Base-by-base conservation (phyloP, 2,329 filamentous ascomycete genomes). In the Aspergillus terreus region DNA sequence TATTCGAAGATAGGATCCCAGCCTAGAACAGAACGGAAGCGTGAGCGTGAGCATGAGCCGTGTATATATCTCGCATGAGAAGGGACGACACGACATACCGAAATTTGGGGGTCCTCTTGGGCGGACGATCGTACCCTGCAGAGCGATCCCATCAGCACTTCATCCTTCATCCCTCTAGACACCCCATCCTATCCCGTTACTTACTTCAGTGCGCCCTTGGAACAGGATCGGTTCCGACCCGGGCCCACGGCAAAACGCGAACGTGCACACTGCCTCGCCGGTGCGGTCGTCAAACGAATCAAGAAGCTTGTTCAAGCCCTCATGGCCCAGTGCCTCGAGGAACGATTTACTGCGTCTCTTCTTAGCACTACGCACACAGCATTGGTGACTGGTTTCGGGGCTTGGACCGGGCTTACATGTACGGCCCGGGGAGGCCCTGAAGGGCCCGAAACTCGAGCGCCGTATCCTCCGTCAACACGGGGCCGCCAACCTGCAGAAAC, bases 1-100 rank as follows among this genome's bases (percentile, higher is more conserved):
- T 95, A 92, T 74, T 99, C 94, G 64, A 99, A 99, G 58, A 95
- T 87, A 2, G 94, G 84, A 71, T 99, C 94, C 94, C 94, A 99
- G 43, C 92, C 92, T 95, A 57, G 47, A 21, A 44, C 14, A 49
- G 46, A 27, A 36, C 4, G 38, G 35, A 4, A 38, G 27, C 11
- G 49, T 47, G 30, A 36, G 73, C 4, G 49, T 47, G 30, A 36
- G 73, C 4, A 44, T 41, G 6, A 38, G 27, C 11, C 12, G 11
- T 38, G 40, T 21, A 12, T 19, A 2, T 17, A 10, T 9, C 23
- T 4, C 6, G 43, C 17, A 17, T 17, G 17, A 17, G 10, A 30
- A 25, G 19, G 21, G 27, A 19, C 5, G 4, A 25, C 10, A 42
- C n/a, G 14, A 21, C 84, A 73, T 77, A 92, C 92, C 94, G 69